Percentiles rank a stretch among this genome's conserved stretches.
Evolutionary conservation across 108 stramenopile species (phyloP).

Genomic region (Skeletonema marinoi): DNA sequence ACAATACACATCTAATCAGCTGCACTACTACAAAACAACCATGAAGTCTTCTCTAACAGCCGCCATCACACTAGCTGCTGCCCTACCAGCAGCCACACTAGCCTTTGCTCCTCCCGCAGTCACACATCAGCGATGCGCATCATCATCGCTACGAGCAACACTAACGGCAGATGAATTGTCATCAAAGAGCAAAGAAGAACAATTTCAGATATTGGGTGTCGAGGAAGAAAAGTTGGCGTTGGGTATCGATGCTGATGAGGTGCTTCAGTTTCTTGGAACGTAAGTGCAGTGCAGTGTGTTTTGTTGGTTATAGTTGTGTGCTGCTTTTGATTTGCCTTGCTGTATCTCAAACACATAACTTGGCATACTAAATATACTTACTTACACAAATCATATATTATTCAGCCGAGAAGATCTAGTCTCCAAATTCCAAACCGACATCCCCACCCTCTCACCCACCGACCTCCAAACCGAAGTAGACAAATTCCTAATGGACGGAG

Average conservation of each 20-base stretch:
- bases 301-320: neutral
- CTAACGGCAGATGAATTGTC: slow-evolving; percentile 26
- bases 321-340: neutral
- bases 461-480: slow-evolving; percentile 60
- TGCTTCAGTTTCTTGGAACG: slow-evolving; percentile 81
- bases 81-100: neutral
- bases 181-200: slow-evolving; percentile 16
- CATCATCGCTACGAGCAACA: slow-evolving; percentile 11
- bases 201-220: slow-evolving; percentile 27
- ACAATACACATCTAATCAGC: too few species aligned
- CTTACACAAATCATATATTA: too few species aligned
- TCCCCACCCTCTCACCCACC: slow-evolving; percentile 46
- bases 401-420: slow-evolving; percentile 69
- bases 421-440: slow-evolving; percentile 66
- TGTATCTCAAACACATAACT: slow-evolving; percentile 1
- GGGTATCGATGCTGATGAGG: slow-evolving; percentile 71
- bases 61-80: slow-evolving; percentile 3
- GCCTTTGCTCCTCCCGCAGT: neutral
- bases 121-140: neutral
- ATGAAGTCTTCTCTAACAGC: slow-evolving; percentile 1
- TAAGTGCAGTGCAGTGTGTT: slow-evolving; percentile 42
- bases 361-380: slow-evolving; percentile 3
- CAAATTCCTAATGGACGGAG: slow-evolving; percentile 79
- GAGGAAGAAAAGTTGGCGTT: slow-evolving; percentile 70
- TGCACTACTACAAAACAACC: neutral